Percentiles rank a stretch among this genome's conserved stretches.
These are phyloP conservation scores for Penicillium sp. DNA, from an alignment of 2,329 filamentous ascomycete species.

Conservation along the genomic window DNA sequence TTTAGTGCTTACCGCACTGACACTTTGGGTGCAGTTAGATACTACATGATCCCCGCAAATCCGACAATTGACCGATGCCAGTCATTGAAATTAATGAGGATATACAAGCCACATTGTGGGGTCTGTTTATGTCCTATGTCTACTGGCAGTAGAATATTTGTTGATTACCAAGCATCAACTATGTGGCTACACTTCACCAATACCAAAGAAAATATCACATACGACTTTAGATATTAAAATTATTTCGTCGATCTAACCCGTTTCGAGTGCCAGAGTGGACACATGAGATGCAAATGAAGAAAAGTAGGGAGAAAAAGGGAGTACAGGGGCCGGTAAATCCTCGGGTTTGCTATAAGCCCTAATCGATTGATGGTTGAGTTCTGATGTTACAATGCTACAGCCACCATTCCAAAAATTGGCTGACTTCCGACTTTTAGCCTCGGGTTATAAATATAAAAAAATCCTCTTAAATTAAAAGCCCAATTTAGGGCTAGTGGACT, in stretches of 20 bases:
- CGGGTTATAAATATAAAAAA: background rate
- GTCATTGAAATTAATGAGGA: background rate
- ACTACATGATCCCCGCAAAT: background rate
- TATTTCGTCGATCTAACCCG: no score
- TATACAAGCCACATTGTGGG: background rate
- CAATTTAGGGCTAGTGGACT: background rate
- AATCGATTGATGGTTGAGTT: background rate
- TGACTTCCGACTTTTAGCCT: background rate
- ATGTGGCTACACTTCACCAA: no score
- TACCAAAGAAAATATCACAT: no score
- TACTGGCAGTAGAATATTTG: background rate
- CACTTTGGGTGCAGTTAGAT: background rate
- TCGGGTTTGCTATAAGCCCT: background rate
- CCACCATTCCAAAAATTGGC: background rate
- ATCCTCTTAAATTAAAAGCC: background rate
- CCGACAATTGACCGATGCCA: slow-evolving; percentile 14
- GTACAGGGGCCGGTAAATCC: background rate
- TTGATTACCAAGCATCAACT: background rate
- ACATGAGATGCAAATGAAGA: no score
- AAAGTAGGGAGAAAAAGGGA: background rate
- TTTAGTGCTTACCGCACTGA: slow-evolving; percentile 18
- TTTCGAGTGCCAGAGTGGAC: no score
- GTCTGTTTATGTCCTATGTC: background rate
- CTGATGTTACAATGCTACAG: background rate
- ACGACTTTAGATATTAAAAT: no score